These are phyloP conservation scores for Sordariomycetes sp. DNA, from an alignment of 2,329 filamentous ascomycete species.

Conservation along the genomic window DNA sequence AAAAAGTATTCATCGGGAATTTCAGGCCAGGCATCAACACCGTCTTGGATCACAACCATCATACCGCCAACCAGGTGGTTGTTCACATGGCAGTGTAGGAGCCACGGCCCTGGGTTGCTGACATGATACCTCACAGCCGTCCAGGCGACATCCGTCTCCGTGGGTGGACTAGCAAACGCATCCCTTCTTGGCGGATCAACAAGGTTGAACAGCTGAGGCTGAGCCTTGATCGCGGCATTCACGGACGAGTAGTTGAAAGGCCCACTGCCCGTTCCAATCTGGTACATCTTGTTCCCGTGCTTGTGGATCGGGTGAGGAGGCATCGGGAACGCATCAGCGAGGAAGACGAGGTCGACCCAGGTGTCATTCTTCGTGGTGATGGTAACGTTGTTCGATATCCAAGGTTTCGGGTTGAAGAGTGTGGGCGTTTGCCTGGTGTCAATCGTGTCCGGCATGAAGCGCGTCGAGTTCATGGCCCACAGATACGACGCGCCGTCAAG, in stretches of 20 bases:
- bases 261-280: constrained; percentile 42
- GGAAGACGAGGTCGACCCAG: constrained; percentile 49
- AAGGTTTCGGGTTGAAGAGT: constrained; percentile 32
- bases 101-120: constrained; percentile 41
- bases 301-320: constrained; percentile 53
- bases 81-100: constrained; percentile 48
- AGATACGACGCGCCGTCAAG: constrained; percentile 33
- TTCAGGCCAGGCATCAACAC: constrained; percentile 30
- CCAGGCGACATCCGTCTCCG: constrained; percentile 19
- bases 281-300: constrained; percentile 51
- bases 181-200: constrained; percentile 45
- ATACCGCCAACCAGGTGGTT: constrained; percentile 46
- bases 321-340: constrained; percentile 31
- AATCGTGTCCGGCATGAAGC: constrained; percentile 26
- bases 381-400: constrained; percentile 31
- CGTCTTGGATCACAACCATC: constrained; percentile 41
- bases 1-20: constrained; percentile 31
- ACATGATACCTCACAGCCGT: constrained; percentile 43
- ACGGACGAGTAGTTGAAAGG: constrained; percentile 43
- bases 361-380: constrained; percentile 34
- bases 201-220: constrained; percentile 46
- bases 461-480: constrained; percentile 42
- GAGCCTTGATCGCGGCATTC: constrained; percentile 36
- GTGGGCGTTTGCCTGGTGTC: constrained; percentile 26
- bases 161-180: constrained; percentile 10